Percentiles rank a stretch among this genome's conserved stretches.
Conservation (phyloP, 192 early-diverging fungal genomes). For the Chytriomyces sp. region DNA sequence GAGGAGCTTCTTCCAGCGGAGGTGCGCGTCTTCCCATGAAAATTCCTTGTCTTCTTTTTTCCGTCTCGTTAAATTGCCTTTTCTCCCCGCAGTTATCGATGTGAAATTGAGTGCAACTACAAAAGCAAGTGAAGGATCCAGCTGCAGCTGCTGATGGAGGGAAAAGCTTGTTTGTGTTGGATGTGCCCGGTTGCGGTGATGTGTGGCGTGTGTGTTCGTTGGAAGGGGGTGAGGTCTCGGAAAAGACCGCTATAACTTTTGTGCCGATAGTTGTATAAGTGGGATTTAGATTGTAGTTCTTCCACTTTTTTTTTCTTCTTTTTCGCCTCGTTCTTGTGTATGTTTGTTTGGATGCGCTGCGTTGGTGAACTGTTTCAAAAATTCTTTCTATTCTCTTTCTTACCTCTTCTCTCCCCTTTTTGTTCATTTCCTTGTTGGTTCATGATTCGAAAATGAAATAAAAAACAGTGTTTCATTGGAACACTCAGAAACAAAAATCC, state of each 20-base stretch:
- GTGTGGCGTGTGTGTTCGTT: too few relatives aligned
- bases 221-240: too few relatives aligned
- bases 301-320: not conserved
- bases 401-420: constrained; percentile 10
- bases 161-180: too few relatives aligned
- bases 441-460: too few relatives aligned
- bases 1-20: constrained; percentile 28
- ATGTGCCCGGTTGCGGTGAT: too few relatives aligned
- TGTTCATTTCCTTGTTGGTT: constrained; percentile 19
- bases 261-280: too few relatives aligned
- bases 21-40: constrained; percentile 9
- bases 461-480: too few relatives aligned
- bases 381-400: not conserved
- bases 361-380: not conserved
- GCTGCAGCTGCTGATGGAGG: constrained; percentile 49
- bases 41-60: constrained; percentile 17
- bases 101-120: constrained; percentile 49
- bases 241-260: too few relatives aligned
- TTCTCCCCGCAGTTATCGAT: constrained; percentile 50
- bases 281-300: too few relatives aligned
- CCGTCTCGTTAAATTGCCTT: not conserved
- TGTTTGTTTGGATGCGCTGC: too few relatives aligned
- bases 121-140: constrained; percentile 48
- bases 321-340: not conserved
- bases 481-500: too few relatives aligned